Base-by-base conservation (phyloP, 176 grass and related monocot species). In the Musa troglodytarum region DNA sequence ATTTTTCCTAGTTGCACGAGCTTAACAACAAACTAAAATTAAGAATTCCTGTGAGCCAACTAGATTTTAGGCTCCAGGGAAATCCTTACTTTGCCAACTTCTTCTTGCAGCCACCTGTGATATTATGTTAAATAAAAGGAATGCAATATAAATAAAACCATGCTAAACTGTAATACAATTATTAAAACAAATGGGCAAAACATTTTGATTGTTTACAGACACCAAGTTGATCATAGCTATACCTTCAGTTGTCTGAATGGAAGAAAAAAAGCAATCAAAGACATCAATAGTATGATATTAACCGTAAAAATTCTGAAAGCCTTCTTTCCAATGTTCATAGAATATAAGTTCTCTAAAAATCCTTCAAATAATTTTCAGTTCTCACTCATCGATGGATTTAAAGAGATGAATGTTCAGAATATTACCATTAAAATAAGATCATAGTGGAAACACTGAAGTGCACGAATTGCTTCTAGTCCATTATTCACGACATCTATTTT, bases 381-480 rank as follows among this genome's bases (percentile, higher is more conserved):
- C 57, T 24, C 56, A 73, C 26, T 23, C 9, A 62, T 29, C 56
- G 49, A 34, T 1, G 68, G 24, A 50, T 52, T 23, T 24, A 78
- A 69, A 76, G 53, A 66, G 80, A 21, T 25, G 10, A 69, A 78
- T 76, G 76, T 77, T 76, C 52, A 65, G 58, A 28, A 17, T 53
- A 79, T 14, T 87, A 96, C 93, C 93, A 96, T 96, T 50, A 96
- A 79, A 80, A 96, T 92, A 73, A 96, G 82, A 88, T 96, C 83
- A 72, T 90, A 96, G 57, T 86, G 81, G 62, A 50, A 68, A 52
- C 51, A 25, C 74, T 96, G 93, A 77, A 96, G 70, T 76, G 90
- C 89, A 68, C 25, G 83, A 65, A 96, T 90, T 55, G 93, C 93
- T 86, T 92, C 81, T 82, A 90, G 23, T 65, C 93, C 89, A 1